phyloP scores from a whole-genome alignment of 441 rosid genomes.

The Erodium texanum region DNA sequence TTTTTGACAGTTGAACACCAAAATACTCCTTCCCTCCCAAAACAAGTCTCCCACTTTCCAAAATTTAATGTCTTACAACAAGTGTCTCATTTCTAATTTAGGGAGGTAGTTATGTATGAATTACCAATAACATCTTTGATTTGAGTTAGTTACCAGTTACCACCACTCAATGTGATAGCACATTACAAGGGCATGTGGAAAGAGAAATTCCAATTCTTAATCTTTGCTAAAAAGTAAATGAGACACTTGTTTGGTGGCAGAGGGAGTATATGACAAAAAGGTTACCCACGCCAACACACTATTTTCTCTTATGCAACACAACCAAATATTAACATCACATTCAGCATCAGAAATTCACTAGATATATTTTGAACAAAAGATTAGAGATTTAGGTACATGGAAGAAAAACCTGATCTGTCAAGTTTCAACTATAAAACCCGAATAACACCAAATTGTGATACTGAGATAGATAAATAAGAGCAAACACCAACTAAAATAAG shows the following conservation, averaged over 20 bases:
- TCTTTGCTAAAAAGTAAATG: neutral
- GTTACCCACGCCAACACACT: neutral
- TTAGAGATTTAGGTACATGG: neutral
- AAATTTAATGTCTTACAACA: too few species aligned
- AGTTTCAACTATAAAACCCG: neutral
- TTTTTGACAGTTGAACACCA: neutral
- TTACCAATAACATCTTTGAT: too few species aligned
- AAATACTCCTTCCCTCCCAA: neutral
- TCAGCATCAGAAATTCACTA: neutral
- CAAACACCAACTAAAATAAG: neutral
- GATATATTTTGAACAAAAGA: neutral
- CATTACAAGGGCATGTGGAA: neutral
- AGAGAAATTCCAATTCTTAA: neutral
- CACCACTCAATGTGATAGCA: neutral
- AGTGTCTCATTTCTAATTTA: neutral
- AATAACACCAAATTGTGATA: slow-evolving; percentile 18
- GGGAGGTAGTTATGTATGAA: neutral
- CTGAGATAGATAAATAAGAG: neutral
- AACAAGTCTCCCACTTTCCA: neutral
- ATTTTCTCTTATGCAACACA: neutral
- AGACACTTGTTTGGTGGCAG: neutral
- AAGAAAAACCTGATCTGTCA: neutral
- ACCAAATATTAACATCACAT: neutral
- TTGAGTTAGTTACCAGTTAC: neutral
- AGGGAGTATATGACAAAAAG: neutral